Percentiles rank a stretch among this genome's conserved stretches.
Evolutionary conservation across 352 stramenopile genomes (phyloP).

Genomic region (Globisporangium solare): DNA sequence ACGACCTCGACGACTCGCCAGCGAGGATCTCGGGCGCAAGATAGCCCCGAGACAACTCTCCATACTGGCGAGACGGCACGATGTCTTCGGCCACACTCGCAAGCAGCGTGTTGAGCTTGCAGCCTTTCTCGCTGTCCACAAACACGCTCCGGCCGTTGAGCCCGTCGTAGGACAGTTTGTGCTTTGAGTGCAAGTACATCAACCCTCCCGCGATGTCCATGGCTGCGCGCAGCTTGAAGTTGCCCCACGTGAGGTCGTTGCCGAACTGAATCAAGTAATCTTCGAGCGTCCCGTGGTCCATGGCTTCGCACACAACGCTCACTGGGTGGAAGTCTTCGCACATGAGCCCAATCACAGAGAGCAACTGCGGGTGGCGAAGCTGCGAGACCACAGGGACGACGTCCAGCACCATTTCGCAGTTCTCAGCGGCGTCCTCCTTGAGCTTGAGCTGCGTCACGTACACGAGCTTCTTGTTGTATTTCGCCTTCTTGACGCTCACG

Average conservation of each 20-base stretch:
- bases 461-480: slow-evolving; percentile 48
- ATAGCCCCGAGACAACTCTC: slow-evolving; percentile 27
- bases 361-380: slow-evolving; percentile 63
- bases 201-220: slow-evolving; percentile 56
- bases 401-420: slow-evolving; percentile 48
- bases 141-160: slow-evolving; percentile 67
- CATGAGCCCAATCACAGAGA: slow-evolving; percentile 55
- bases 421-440: slow-evolving; percentile 46
- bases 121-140: slow-evolving; percentile 65
- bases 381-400: slow-evolving; percentile 58
- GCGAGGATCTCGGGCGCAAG: slow-evolving; percentile 56
- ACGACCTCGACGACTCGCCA: slow-evolving; percentile 33
- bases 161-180: slow-evolving; percentile 67
- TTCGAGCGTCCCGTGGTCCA: slow-evolving; percentile 67
- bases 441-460: slow-evolving; percentile 49
- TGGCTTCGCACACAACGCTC: slow-evolving; percentile 63
- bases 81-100: slow-evolving; percentile 45
- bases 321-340: slow-evolving; percentile 57
- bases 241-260: slow-evolving; percentile 53
- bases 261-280: slow-evolving; percentile 35
- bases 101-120: slow-evolving; percentile 75
- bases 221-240: slow-evolving; percentile 76
- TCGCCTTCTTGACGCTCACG: slow-evolving; percentile 38
- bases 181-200: slow-evolving; percentile 75
- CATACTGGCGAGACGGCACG: background rate